A percentile compares a stretch with the other conserved stretches of the same genome.
Conservation (phyloP, 768 basidiomycete species). For the Tubosaeta brunneosetosa region DNA sequence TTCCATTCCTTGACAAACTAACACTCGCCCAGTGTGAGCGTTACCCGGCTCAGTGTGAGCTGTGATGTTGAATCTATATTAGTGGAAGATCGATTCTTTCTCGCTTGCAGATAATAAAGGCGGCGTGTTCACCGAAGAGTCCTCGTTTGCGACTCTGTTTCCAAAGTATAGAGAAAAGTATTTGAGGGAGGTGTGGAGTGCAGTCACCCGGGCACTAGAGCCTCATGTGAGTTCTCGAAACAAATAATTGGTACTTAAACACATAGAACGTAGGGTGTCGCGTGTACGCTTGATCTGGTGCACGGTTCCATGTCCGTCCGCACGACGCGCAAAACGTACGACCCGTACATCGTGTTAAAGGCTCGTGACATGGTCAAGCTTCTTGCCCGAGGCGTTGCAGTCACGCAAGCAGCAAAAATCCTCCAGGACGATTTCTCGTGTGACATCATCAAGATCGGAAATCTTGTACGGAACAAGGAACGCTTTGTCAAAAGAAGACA, state of each 20-base stretch:
- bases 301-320: slow-evolving; percentile 97
- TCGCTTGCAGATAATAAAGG: slow-evolving; percentile 68
- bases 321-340: slow-evolving; percentile 95
- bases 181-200: slow-evolving; percentile 90
- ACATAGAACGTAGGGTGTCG: slow-evolving; percentile 57
- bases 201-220: slow-evolving; percentile 81
- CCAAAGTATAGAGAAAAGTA: slow-evolving; percentile 99
- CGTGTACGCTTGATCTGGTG: slow-evolving; percentile 89
- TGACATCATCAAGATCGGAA: slow-evolving; percentile 98
- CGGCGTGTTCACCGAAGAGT: slow-evolving; percentile 89
- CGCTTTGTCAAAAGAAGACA: slow-evolving; percentile 94
- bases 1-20: neutral
- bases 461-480: slow-evolving; percentile 90
- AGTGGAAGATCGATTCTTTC: slow-evolving; percentile 93
- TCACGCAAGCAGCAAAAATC: slow-evolving; percentile 83
- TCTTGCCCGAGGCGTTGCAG: slow-evolving; percentile 84
- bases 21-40: slow-evolving; percentile 40
- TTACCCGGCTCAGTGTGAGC: neutral
- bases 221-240: slow-evolving; percentile 51
- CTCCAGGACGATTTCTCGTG: slow-evolving; percentile 87
- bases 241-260: neutral
- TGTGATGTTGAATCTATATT: slow-evolving; percentile 10
- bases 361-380: slow-evolving; percentile 95
- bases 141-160: slow-evolving; percentile 96
- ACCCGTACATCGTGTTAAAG: slow-evolving; percentile 95